Percentiles rank a stretch among this genome's conserved stretches.
Evolutionary conservation across 2,329 filamentous ascomycete genomes (phyloP).

Genomic region (Exophiala spinifera): DNA sequence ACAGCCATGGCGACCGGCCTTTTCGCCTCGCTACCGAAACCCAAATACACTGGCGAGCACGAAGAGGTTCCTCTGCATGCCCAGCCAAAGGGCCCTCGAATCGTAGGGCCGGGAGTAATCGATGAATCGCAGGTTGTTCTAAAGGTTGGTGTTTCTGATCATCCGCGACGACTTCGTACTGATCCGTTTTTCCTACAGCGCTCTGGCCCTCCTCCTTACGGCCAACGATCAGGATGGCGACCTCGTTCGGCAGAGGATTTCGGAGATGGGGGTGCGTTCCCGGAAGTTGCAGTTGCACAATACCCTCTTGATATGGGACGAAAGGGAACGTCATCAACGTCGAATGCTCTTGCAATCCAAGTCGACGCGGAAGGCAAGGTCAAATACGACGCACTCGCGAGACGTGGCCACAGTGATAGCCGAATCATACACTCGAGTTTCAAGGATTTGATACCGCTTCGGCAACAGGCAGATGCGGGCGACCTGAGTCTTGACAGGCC

Average conservation of each 20-base stretch:
- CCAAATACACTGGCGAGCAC: slow-evolving; percentile 85
- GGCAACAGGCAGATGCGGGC: slow-evolving; percentile 88
- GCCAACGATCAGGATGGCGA: slow-evolving; percentile 83
- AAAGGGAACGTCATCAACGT: slow-evolving; percentile 62
- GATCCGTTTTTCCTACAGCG: slow-evolving; percentile 48
- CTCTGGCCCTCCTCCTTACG: slow-evolving; percentile 82
- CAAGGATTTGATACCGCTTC: slow-evolving; percentile 90
- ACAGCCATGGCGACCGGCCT: slow-evolving; percentile 58
- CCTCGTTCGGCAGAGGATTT: slow-evolving; percentile 87
- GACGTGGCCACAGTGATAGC: slow-evolving; percentile 78
- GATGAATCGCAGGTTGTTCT: slow-evolving; percentile 84
- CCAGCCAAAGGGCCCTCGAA: slow-evolving; percentile 74
- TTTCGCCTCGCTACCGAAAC: slow-evolving; percentile 77
- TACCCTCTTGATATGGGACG: slow-evolving; percentile 95
- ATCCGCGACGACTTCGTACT: background rate
- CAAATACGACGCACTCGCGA: slow-evolving; percentile 92
- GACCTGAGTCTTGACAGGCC: slow-evolving; percentile 85
- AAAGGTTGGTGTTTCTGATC: slow-evolving; percentile 48
- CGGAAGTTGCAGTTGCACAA: slow-evolving; percentile 88
- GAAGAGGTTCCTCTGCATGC: slow-evolving; percentile 72
- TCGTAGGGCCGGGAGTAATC: slow-evolving; percentile 74
- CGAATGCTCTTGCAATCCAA: slow-evolving; percentile 87
- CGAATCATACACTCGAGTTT: slow-evolving; percentile 92
- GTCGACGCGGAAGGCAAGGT: slow-evolving; percentile 90
- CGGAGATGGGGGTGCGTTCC: slow-evolving; percentile 93